Evolutionary conservation across 2,329 filamentous ascomycete species (phyloP), one percentile per base, ranked within the genome.

Genomic region (Ascochyta fabae): DNA sequence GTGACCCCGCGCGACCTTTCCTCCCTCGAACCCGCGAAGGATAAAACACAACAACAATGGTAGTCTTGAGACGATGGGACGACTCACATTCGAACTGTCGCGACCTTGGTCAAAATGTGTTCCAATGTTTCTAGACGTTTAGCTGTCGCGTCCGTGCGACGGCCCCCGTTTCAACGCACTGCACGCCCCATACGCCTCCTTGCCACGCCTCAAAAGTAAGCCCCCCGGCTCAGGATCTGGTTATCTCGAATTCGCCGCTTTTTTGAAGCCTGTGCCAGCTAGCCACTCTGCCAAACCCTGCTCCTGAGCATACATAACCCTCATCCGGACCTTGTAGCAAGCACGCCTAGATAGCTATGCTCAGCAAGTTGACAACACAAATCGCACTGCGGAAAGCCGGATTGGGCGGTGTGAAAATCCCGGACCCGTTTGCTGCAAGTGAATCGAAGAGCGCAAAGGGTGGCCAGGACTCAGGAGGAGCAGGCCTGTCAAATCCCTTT

Each of bases 361-460:
- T 86, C 67, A 80, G 81, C 64, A 81, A 77, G 60, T 73, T 87
- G 53, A 80, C 81, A 15, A 83, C 84, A 41, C 86, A 86, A 72
- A 74, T 86, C 60, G 84, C 84, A 58, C 77, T 87, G 62, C 83
- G 79, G 61, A 85, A 84, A 68, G 79, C 79, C 46, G 84, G 84
- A 67, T 70, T 86, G 50, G 78, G 81, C 35, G 81, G 77, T 71
- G 76, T 85, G 61, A 72, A 79, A 42, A 73, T 86, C 52, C 56
- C 72, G 51, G 68, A 69, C 47, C 53, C 59, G 27, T 68, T 68
- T 48, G 61, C 58, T 34, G 55, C 49, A 33, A 60, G 75, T 71
- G 52, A 61, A 29, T 24, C 53, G 45, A 60, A 59, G 68, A 48
- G 56, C 70, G 22, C 68, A 67, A 48, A 74, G 65, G 61, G 73